Conservation (phyloP, 305 asterid species). For the Rubia balearica region DNA sequence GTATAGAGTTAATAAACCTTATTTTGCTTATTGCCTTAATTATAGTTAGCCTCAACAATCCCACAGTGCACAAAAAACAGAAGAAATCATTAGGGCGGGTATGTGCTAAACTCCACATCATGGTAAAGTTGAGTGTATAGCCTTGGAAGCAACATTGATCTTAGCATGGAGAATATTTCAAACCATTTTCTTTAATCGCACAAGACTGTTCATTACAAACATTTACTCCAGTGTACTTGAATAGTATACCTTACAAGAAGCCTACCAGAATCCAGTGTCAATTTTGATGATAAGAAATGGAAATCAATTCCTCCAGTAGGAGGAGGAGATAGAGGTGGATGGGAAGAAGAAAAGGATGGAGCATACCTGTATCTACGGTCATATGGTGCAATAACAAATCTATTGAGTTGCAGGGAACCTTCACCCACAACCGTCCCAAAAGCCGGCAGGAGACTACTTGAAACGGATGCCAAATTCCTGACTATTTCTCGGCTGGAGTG, state of each 20-base stretch:
- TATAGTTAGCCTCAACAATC: background rate
- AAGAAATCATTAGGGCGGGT: background rate
- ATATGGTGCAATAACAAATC: constrained; percentile 60
- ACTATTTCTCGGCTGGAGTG: constrained; percentile 39
- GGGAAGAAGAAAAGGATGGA: background rate
- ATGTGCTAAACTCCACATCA: too few species aligned
- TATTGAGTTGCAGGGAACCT: constrained; percentile 32
- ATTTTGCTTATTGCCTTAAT: background rate
- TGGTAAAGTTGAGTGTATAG: too few species aligned
- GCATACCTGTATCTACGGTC: constrained; percentile 72
- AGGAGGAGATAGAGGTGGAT: background rate
- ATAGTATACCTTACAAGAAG: too few species aligned
- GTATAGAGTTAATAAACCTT: background rate
- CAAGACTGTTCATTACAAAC: too few species aligned
- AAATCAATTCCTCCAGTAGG: background rate
- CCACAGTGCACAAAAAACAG: background rate
- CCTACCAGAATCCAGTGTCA: background rate
- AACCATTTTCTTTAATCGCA: too few species aligned
- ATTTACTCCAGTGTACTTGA: too few species aligned
- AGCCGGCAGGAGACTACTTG: constrained; percentile 87
- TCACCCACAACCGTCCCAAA: constrained; percentile 74
- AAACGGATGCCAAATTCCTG: constrained; percentile 63
- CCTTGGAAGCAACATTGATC: too few species aligned
- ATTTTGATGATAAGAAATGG: background rate
- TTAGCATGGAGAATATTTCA: too few species aligned